Percentiles rank a stretch among this genome's conserved stretches.
These are phyloP conservation scores for Nadsonia starkeyi-henricii DNA, from an alignment of 1,139 yeast genomes.

Conservation along the genomic window DNA sequence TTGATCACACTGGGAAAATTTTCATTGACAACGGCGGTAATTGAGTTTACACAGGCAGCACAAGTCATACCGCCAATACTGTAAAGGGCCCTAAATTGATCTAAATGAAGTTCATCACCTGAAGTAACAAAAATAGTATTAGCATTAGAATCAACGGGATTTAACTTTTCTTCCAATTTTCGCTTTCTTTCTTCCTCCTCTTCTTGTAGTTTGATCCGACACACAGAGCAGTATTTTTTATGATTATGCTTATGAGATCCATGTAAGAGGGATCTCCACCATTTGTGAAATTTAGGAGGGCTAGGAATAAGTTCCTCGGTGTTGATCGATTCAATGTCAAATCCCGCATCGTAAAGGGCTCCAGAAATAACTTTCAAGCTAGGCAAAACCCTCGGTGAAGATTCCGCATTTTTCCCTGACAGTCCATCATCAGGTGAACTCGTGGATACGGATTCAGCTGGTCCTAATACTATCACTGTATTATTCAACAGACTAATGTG, in stretches of 20 bases:
- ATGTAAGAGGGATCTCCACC: constrained; percentile 10
- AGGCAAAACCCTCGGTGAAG: background rate
- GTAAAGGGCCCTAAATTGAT: constrained; percentile 36
- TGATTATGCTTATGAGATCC: constrained; percentile 8
- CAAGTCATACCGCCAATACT: constrained; percentile 56
- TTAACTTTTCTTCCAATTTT: constrained; percentile 7
- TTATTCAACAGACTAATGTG: constrained; percentile 3
- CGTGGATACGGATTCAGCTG: background rate
- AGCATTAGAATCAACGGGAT: constrained; percentile 2
- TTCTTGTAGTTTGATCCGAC: constrained; percentile 6
- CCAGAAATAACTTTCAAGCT: background rate
- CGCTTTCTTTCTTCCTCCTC: constrained; percentile 3
- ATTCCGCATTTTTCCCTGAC: background rate
- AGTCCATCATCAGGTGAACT: background rate
- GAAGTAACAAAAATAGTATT: constrained; percentile 6
- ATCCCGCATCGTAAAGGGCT: constrained; percentile 16
- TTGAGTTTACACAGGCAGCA: constrained; percentile 39
- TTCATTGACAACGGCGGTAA: constrained; percentile 31
- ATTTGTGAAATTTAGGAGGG: constrained; percentile 11
- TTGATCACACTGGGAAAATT: constrained; percentile 24
- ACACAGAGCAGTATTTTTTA: constrained; percentile 1
- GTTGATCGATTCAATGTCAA: constrained; percentile 16
- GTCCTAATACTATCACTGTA: constrained; percentile 4
- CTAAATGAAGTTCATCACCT: constrained; percentile 10
- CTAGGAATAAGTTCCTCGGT: constrained; percentile 7